Evolutionary conservation across 1,284 basidiomycete species (phyloP).

Genomic region (Kwoniella shivajii): DNA sequence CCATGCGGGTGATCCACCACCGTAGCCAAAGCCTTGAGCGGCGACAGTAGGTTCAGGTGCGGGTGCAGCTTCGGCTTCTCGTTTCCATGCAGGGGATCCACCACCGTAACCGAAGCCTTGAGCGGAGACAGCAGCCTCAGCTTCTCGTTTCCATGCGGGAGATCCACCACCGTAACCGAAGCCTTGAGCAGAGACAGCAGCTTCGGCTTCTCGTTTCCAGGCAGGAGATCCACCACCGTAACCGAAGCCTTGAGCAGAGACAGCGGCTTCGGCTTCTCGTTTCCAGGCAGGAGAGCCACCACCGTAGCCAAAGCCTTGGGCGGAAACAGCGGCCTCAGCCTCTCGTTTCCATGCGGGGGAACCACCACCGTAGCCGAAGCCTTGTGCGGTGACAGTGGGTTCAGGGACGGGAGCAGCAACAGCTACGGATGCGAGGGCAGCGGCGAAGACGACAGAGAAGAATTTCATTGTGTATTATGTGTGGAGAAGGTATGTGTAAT

Average conservation of each 20-base stretch:
- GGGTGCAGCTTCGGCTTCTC: slow-evolving; percentile 24
- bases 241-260: slow-evolving; percentile 6
- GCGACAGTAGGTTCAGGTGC: slow-evolving; percentile 8
- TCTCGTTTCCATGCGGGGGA: slow-evolving; percentile 26
- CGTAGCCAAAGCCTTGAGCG: slow-evolving; percentile 6
- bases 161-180: slow-evolving; percentile 3
- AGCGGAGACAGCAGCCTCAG: slow-evolving; percentile 12
- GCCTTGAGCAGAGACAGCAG: slow-evolving; percentile 7
- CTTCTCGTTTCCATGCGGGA: slow-evolving; percentile 18
- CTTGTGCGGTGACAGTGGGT: slow-evolving; percentile 2
- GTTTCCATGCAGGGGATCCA: slow-evolving; percentile 20
- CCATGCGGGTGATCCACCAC: slow-evolving; percentile 16
- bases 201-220: slow-evolving; percentile 25
- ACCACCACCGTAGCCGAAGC: slow-evolving; percentile 7
- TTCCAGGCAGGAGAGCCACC: slow-evolving; percentile 1
- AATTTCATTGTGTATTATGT: slow-evolving; percentile 32
- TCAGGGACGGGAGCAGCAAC: slow-evolving; percentile 32
- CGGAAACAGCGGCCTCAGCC: slow-evolving; percentile 10
- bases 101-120: slow-evolving; percentile 4
- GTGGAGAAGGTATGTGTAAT: background rate
- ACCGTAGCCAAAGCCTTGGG: slow-evolving; percentile 7
- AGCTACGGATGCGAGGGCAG: slow-evolving; percentile 23
- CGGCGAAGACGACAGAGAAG: slow-evolving; percentile 26
- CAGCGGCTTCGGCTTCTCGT: background rate
- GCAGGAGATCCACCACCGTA: background rate